Evolutionary conservation across 495 filamentous ascomycete species (phyloP).

Genomic region (Corynascus novoguineensis): DNA sequence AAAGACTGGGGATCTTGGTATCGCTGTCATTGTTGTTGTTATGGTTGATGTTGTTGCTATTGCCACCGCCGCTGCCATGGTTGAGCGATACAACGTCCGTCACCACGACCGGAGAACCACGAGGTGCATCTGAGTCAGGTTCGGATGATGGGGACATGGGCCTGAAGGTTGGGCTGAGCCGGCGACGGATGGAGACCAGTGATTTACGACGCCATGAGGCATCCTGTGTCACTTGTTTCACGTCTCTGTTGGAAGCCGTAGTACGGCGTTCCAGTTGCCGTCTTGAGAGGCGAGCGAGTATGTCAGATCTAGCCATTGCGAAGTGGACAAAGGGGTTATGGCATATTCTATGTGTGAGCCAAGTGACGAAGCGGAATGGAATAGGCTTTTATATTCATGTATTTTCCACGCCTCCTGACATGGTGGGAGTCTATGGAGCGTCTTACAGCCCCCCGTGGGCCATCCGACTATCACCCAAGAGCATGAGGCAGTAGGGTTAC

Average conservation of each 20-base stretch:
- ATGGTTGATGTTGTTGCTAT: background rate
- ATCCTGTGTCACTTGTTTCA: background rate
- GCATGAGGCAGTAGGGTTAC: background rate
- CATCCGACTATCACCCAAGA: background rate
- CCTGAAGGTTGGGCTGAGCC: background rate
- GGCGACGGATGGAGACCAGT: constrained; percentile 17
- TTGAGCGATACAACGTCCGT: background rate
- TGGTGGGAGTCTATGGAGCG: background rate
- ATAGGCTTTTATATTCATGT: background rate
- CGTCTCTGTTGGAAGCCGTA: background rate
- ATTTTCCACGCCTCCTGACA: background rate
- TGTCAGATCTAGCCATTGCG: constrained; percentile 14
- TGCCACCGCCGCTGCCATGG: background rate
- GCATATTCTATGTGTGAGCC: too few species aligned
- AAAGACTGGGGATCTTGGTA: constrained; percentile 11
- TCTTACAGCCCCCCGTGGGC: background rate
- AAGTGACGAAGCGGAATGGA: background rate
- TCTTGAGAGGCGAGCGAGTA: constrained; percentile 15
- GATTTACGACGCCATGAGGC: constrained; percentile 11
- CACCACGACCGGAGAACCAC: background rate
- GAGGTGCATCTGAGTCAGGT: background rate
- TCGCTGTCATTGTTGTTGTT: background rate
- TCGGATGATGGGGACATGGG: background rate
- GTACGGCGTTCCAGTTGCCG: background rate
- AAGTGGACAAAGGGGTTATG: background rate